Percentiles rank a stretch among this genome's conserved stretches.
Conservation (phyloP, 2,329 filamentous ascomycete genomes). For the Ascochyta rabiei region DNA sequence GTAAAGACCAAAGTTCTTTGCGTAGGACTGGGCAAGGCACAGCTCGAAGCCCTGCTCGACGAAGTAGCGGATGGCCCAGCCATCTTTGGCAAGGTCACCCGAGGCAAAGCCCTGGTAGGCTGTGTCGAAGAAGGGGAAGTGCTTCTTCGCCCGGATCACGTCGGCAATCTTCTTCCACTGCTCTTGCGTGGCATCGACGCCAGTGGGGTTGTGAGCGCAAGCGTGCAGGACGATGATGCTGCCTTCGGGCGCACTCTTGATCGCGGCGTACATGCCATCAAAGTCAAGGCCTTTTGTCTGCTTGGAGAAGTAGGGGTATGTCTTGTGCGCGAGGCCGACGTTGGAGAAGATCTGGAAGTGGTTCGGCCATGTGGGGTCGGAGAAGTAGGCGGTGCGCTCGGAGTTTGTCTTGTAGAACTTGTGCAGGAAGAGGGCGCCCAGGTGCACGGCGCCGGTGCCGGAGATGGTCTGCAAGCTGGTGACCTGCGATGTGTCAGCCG, state of each 20-base stretch:
- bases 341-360: slow-evolving; percentile 99
- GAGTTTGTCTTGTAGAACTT: slow-evolving; percentile 77
- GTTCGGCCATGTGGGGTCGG: slow-evolving; percentile 96
- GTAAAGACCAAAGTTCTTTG: slow-evolving; percentile 77
- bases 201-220: slow-evolving; percentile 97
- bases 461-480: slow-evolving; percentile 93
- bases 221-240: slow-evolving; percentile 92
- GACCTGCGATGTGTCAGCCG: slow-evolving; percentile 53
- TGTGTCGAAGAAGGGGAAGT: slow-evolving; percentile 98
- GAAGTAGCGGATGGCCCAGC: slow-evolving; percentile 93
- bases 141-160: slow-evolving; percentile 75
- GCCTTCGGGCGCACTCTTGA: slow-evolving; percentile 72
- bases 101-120: slow-evolving; percentile 98
- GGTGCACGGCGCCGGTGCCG: slow-evolving; percentile 91
- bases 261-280: slow-evolving; percentile 77
- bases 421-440: slow-evolving; percentile 90
- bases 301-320: slow-evolving; percentile 94
- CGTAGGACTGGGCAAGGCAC: slow-evolving; percentile 60
- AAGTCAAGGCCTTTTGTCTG: slow-evolving; percentile 91
- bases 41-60: slow-evolving; percentile 84
- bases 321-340: slow-evolving; percentile 75
- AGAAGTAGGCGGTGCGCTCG: slow-evolving; percentile 82
- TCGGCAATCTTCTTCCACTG: slow-evolving; percentile 92
- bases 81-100: slow-evolving; percentile 82
- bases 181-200: slow-evolving; percentile 89